phyloP scores from a whole-genome alignment of 169 alveolate species.

The Plasmodium blacklocki region DNA sequence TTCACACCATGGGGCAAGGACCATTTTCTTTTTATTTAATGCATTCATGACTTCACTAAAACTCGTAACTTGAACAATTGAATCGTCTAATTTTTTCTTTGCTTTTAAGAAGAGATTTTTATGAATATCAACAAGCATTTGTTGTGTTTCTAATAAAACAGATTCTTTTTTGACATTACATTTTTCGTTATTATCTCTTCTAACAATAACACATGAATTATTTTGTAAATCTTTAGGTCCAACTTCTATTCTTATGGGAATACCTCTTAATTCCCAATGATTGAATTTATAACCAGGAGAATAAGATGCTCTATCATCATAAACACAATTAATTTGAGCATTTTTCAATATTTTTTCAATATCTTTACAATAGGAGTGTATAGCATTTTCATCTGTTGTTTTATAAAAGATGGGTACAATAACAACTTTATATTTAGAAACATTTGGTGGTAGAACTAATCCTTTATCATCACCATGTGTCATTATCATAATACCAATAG shows the following conservation, averaged over 20 bases:
- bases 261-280: slow-evolving; percentile 99
- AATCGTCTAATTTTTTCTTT: slow-evolving; percentile 78
- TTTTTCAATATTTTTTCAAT: slow-evolving; percentile 81
- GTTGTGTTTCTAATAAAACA: slow-evolving; percentile 77
- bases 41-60: slow-evolving; percentile 90
- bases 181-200: slow-evolving; percentile 92
- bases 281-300: slow-evolving; percentile 99
- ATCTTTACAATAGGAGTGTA: slow-evolving; percentile 71
- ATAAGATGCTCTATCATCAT: slow-evolving; percentile 95
- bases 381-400: slow-evolving; percentile 72
- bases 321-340: slow-evolving; percentile 80
- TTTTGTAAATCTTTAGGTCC: slow-evolving; percentile 97
- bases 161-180: slow-evolving; percentile 80
- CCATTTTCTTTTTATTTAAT: slow-evolving; percentile 85
- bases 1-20: slow-evolving; percentile 94
- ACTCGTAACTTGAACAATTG: slow-evolving; percentile 78
- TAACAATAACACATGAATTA: slow-evolving; percentile 91
- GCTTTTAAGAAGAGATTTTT: slow-evolving; percentile 81
- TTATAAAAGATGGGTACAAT: slow-evolving; percentile 95
- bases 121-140: slow-evolving; percentile 83
- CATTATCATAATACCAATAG: slow-evolving; percentile 96
- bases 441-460: slow-evolving; percentile 98
- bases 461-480: slow-evolving; percentile 99
- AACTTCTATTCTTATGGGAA: slow-evolving; percentile 98
- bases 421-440: slow-evolving; percentile 96